Base-by-base conservation (phyloP, 2,329 filamentous ascomycete species). In the Aspergillus tanneri region DNA sequence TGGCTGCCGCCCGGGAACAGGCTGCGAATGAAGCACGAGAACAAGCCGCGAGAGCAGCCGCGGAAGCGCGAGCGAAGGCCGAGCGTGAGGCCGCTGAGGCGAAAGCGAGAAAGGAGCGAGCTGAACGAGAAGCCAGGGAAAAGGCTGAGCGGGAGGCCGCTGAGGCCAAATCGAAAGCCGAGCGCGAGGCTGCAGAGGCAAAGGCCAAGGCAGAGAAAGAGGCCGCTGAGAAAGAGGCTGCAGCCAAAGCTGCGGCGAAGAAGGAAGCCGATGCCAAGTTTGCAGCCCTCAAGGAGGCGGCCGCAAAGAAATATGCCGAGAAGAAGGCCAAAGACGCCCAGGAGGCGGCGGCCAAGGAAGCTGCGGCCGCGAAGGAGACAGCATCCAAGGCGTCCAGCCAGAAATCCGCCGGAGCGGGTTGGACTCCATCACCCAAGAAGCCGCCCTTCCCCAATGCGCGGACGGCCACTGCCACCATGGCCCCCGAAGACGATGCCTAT, bases 201-300 rank as follows among this genome's bases (percentile, higher is more conserved):
- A 68, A 67, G 48, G 64, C 63, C 19, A 65, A 59, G 34, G 65
- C 65, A 3, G 65, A 64, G 19, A 68, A 66, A 45, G 61, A 67
- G 28, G 65, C 66, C 87, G 63, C 64, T 2, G 87, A 93, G 62
- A 88, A 95, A 72, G 92, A 93, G 71, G 71, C 66, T 2, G 64
- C 65, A 6, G 62, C 63, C 41, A 69, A 68, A 48, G 67, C 61
- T 1, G 60, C 63, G 6, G 68, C 67, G 10, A 67, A 70, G 45
- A 66, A 65, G 27, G 66, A 69, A 41, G 64, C 64, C n/a, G 68
- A 68, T 55, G 67, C 64, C 36, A 68, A 63, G 32, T 71, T 68
- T 21, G 64, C 64, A 8, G 66, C 66, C 18, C 65, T 64, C 50
- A 72, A 70, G 47, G 69, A 71, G 48, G 65, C 69, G 1, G 70